Evolutionary conservation across 1,284 basidiomycete genomes (phyloP), one percentile per base, ranked within the genome.

Genomic region (Sanguinoderma infundibulare): DNA sequence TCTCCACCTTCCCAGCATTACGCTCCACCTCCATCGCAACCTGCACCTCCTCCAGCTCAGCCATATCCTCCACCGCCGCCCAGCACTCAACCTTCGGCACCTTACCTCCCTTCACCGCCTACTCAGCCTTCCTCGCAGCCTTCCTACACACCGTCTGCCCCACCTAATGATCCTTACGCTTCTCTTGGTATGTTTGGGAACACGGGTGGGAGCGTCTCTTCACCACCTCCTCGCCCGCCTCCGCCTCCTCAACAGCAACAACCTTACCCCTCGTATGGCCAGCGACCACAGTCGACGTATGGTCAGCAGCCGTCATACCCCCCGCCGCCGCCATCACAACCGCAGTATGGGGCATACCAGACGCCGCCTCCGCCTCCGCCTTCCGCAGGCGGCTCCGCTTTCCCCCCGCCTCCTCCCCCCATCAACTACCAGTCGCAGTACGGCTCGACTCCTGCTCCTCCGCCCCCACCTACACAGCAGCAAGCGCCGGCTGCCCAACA

Each of bases 81-180:
- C 5, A 63, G 53, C 35, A 42, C 60, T 12, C 55, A 59, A 47
- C 55, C 60, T 36, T 65, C 65, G 35, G 57, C 63, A 3, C 62
- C 69, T 36, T 71, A 74, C 15, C 77, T 78, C 0, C 80, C 79
- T 0, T 78, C 79, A 26, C 78, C 78, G 3, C 77, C 77, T 61
- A 55, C 59, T 9, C 62, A 64, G 40, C 59, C 59, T 9, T 30
- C 72, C 7, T 73, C 76, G 26, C 78, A 78, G 47, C 70, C 73
- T n/a, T 74, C 79, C 30, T 63, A 67, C 1, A 61, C 66, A 1
- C 63, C 70, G 3, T 70, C 60, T 1, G 67, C 69, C 30, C 73
- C 78, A 0, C 67, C 76, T 5, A 17, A 69, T 42, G 85, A 87
- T 71, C 86, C 86, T 1, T 89, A 87, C 60, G 83, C 83, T 0